Evolutionary conservation across 169 alveolate species (phyloP), one percentile per base, ranked within the genome.

Genomic region (Perkinsus olseni): DNA sequence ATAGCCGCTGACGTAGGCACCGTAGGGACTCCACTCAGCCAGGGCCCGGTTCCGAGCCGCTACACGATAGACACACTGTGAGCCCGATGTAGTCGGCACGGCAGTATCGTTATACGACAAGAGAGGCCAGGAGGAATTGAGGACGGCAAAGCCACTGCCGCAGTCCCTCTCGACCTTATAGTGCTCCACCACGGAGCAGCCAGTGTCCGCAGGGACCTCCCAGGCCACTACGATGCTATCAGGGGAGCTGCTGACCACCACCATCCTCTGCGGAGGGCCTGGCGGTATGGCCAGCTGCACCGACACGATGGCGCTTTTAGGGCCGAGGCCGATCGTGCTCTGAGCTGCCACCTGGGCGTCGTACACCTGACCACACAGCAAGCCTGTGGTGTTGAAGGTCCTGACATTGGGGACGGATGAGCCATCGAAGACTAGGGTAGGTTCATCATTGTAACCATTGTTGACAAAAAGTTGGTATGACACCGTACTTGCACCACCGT

Each of bases 391-490:
- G 38, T 93, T 93, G 93, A 74, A 93, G 40, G 90, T 91, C 74
- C 94, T 91, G 82, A 74, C 93, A 74, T 48, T 39, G 31, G 93
- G 93, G 13, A 39, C 74, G 0, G 39, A 36, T 0, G 38, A 38
- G 51, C 95, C 95, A 38, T 93, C 95, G 45, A 92, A 93, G 74
- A 93, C 95, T 40, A 92, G 45, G 24, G 91, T 17, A 38, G 93
- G 40, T 21, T 62, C 82, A 11, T 45, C 95, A 37, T 93, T 93
- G 21, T 91, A 92, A 13, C 95, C 95, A 21, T 92, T 92, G 93
- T 94, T 91, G 93, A 94, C 92, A 51, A 92, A 94, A 38, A 94
- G 93, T 39, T 94, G 93, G 92, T 94, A 94, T 82, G 94, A 94
- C 74, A 91, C 92, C 94, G 91, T 34, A 13, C 94, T 91, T 6